Percentiles rank a stretch among this genome's conserved stretches.
These are phyloP conservation scores for Yamadazyma olivae DNA, from an alignment of 805 yeast genomes.

Conservation along the genomic window DNA sequence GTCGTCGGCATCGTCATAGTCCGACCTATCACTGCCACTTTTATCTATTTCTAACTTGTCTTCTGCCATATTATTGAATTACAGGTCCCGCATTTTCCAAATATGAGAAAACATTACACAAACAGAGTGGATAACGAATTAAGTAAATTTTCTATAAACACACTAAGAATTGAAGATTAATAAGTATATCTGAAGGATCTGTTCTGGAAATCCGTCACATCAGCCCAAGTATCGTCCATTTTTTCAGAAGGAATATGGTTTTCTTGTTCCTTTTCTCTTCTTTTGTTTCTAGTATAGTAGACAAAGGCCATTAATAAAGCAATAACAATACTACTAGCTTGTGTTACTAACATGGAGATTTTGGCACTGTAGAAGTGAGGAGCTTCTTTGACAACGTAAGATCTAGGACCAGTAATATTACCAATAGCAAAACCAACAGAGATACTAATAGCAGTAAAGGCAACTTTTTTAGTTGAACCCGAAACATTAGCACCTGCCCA, in stretches of 20 bases:
- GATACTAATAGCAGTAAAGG: constrained; percentile 22
- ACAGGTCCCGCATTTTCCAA: background rate
- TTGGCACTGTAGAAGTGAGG: constrained; percentile 25
- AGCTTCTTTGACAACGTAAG: constrained; percentile 21
- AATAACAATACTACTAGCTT: constrained; percentile 30
- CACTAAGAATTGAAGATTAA: constrained; percentile 7
- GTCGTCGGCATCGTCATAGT: background rate
- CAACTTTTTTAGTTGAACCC: constrained; percentile 26
- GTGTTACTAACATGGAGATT: constrained; percentile 16
- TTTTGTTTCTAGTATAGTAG: constrained; percentile 33
- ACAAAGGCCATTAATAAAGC: constrained; percentile 23
- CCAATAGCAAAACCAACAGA: constrained; percentile 26
- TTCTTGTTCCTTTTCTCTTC: constrained; percentile 25
- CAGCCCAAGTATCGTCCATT: constrained; percentile 35
- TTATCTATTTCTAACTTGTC: too few species aligned
- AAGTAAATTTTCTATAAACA: background rate
- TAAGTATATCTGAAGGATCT: constrained; percentile 35
- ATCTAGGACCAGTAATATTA: constrained; percentile 26
- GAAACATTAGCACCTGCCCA: constrained; percentile 20
- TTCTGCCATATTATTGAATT: too few species aligned
- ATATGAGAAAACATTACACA: too few species aligned
- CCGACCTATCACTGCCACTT: background rate
- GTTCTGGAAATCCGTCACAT: constrained; percentile 44
- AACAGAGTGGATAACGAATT: too few species aligned
- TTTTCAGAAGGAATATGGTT: constrained; percentile 4